Conservation (phyloP, 306 rosid species). For the Argentina anserina region DNA sequence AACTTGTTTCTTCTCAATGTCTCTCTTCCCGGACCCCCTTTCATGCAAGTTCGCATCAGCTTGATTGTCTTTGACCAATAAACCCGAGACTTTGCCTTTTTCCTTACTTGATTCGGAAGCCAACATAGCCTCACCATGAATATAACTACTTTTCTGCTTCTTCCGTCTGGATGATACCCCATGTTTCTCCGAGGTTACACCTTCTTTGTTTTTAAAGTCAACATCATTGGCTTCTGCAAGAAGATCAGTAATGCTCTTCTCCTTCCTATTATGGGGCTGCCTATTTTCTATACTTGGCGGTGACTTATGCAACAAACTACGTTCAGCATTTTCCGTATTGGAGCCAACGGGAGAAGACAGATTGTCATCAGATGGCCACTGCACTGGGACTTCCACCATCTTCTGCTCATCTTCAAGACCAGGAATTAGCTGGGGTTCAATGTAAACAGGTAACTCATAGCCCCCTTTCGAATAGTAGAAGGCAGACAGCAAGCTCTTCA, state of each 20-base stretch:
- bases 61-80: conserved; percentile 25
- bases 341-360: conserved; percentile 33
- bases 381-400: conserved; percentile 40
- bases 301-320: conserved; percentile 7
- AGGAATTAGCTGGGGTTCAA: conserved; percentile 40
- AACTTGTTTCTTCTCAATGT: conserved; percentile 29
- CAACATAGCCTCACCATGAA: background rate
- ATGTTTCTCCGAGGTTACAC: conserved; percentile 17
- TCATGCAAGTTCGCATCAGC: conserved; percentile 13
- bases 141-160: conserved; percentile 38
- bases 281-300: conserved; percentile 28
- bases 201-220: conserved; percentile 26
- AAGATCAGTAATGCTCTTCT: conserved; percentile 73
- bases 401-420: conserved; percentile 55
- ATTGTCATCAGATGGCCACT: conserved; percentile 55
- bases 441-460: conserved; percentile 41
- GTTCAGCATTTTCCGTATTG: conserved; percentile 21
- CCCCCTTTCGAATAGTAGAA: conserved; percentile 53
- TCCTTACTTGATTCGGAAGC: conserved; percentile 19
- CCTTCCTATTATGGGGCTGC: conserved; percentile 51
- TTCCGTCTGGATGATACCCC: conserved; percentile 25
- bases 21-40: conserved; percentile 33
- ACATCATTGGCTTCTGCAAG: conserved; percentile 40
- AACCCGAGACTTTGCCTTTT: conserved; percentile 20
- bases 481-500: conserved; percentile 51